Evolutionary conservation across 208 protist species (phyloP).

Genomic region (Acanthamoeba healyi): DNA sequence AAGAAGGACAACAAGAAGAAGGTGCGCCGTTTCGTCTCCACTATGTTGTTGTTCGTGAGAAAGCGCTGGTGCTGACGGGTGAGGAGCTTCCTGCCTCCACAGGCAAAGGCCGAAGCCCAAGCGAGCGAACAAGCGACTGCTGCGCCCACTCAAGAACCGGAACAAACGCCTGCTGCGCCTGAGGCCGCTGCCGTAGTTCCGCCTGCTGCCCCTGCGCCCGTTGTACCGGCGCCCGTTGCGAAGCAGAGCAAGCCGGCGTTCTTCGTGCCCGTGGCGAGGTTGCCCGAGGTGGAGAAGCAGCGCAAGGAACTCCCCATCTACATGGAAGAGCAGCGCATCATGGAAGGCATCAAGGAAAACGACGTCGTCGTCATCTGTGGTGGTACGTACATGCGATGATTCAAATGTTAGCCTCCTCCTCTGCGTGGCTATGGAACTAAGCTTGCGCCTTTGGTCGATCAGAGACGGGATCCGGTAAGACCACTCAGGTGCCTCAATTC

Average conservation of each 20-base stretch:
- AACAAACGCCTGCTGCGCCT: background rate
- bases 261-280: slow-evolving; percentile 84
- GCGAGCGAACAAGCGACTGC: background rate
- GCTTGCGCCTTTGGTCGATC: too few relatives aligned
- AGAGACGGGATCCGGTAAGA: slow-evolving; percentile 89
- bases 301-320: slow-evolving; percentile 90
- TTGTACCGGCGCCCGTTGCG: background rate
- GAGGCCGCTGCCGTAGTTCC: background rate
- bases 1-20: slow-evolving; percentile 66
- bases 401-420: too few relatives aligned
- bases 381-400: slow-evolving; percentile 88
- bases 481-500: slow-evolving; percentile 94
- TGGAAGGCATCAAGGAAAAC: slow-evolving; percentile 91
- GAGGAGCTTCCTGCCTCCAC: background rate
- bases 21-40: background rate
- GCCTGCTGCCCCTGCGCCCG: background rate
- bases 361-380: slow-evolving; percentile 92
- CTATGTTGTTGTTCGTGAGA: too few relatives aligned
- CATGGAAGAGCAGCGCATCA: slow-evolving; percentile 91
- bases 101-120: background rate
- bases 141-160: background rate
- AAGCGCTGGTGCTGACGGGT: background rate
- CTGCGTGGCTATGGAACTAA: too few relatives aligned
- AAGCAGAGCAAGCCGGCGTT: slow-evolving; percentile 74
- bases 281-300: slow-evolving; percentile 79